phyloP scores from a whole-genome alignment of 2,329 filamentous ascomycete genomes.

The Paraphaeosphaeria minitans region DNA sequence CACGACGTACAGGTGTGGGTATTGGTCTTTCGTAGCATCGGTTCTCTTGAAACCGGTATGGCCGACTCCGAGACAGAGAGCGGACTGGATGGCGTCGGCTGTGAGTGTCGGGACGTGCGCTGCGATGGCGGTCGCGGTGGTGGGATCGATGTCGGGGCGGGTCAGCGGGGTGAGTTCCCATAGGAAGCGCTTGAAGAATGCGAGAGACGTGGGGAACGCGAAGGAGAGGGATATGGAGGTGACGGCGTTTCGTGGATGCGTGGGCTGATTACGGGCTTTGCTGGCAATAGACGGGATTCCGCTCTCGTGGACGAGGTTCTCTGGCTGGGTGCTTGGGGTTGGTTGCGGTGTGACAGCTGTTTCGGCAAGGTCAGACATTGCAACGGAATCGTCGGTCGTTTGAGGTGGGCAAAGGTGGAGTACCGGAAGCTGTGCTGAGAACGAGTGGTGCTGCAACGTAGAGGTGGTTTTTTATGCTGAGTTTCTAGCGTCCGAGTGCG shows the following conservation, averaged over 20 bases:
- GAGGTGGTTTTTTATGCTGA: background rate
- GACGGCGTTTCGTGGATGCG: background rate
- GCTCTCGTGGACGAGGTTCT: conserved; percentile 1
- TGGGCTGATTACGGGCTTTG: background rate
- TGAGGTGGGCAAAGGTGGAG: background rate
- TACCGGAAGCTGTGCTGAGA: background rate
- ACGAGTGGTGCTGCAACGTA: background rate
- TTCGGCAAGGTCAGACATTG: background rate
- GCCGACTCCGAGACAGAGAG: conserved; percentile 19
- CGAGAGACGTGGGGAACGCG: conserved; percentile 22
- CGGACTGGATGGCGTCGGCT: conserved; percentile 6
- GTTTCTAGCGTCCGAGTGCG: background rate
- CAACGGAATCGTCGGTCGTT: background rate
- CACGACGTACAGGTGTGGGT: conserved; percentile 22
- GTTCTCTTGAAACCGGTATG: conserved; percentile 4
- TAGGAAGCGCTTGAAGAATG: conserved; percentile 26
- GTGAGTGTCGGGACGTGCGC: background rate
- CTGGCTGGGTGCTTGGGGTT: background rate
- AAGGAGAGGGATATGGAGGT: conserved; percentile 17
- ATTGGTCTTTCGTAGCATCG: background rate
- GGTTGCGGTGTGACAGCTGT: background rate
- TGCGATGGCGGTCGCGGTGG: conserved; percentile 13
- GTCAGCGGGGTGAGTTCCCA: conserved; percentile 31
- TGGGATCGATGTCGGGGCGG: background rate
- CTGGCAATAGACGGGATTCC: background rate